Base-by-base conservation (phyloP, 148 eudicot genomes). In the Limonium bicolor region DNA sequence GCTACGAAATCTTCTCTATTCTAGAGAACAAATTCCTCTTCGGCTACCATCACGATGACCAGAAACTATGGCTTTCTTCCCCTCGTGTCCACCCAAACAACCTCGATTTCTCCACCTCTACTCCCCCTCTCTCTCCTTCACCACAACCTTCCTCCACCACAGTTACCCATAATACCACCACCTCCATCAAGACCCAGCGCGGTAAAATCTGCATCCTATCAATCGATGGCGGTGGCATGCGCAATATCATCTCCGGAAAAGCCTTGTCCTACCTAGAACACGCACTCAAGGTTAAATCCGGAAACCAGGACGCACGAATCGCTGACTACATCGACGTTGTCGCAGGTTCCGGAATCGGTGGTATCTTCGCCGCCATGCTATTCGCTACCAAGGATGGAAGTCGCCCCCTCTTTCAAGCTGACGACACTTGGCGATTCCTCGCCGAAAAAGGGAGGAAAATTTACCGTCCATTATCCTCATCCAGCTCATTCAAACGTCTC, bases 1-100 rank as follows among this genome's bases (percentile, higher is more conserved):
- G 96, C 65, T 87, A 87, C 61, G 96, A 87, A 56, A 87, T 87
- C 41, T 87, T 87, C 45, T 82, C 94, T 0, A 82, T 82, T 20
- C 63, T 87, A 0, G 96, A 87, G 42, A 70, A 69, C 68, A 87
- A 82, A 56, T 87, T 82, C 24, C 38, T 87, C 5, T 87, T 87
- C 44, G 96, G 94, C n/a, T 76, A 82, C 60, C n/a, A n/a, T n/a
- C n/a, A n/a, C n/a, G 88, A 76, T 21, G 82, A 82, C 38, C 69
- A 69, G 41, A 75, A 74, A 56, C 50, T 78, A 0, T 77, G 78
- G 83, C 41, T 76, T 15, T 76, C 80, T 1, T 24, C 71, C 7
- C 62, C 78, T 17, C 42, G 41, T 49, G 0, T 52, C 36, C 56
- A 52, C 20, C 56, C 56, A 5, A 40, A 41, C 56, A 22, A n/a